Evolutionary conservation across 495 filamentous ascomycete genomes (phyloP), one percentile per base, ranked within the genome.

Genomic region (Hypoxylon subgilvum): DNA sequence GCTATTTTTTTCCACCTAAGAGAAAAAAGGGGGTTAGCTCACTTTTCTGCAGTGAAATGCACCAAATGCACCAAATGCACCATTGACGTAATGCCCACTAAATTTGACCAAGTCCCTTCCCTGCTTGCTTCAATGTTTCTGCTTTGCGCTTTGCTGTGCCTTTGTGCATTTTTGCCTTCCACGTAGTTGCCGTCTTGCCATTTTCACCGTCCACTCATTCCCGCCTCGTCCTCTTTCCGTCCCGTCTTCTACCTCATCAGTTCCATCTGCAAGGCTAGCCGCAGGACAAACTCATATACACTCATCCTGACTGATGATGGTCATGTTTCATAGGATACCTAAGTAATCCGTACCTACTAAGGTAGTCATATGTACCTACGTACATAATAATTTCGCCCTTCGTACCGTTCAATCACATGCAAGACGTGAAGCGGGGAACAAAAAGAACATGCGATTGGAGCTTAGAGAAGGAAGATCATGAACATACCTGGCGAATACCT

Each of bases 41-140:
- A 49, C 48, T 52, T 38, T 30, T 39, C 43, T 54, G 57, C 50
- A 51, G 43, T 49, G 6, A 17, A 50, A 57, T 65, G 58, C n/a
- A n/a, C n/a, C n/a, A n/a, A n/a, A n/a, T n/a, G n/a, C 56, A 57
- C 63, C 45, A 60, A 48, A 57, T 65, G 57, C 56, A 57, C 63
- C 45, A 61, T 67, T 69, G 66, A 69, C 66, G 66, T 69, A 69
- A 69, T 69, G 63, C 46, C 61, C 39, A 28, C 40, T 58, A 58
- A 64, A 52, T 57, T 48, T 52, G 34, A 52, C 47, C 48, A 27
- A 39, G 42, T 45, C 41, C 25, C 25, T 50, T 55, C 44, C 51
- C 30, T 52, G 47, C 48, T 58, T 57, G 35, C 53, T 46, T 51
- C 30, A 7, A n/a, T n/a, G n/a, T n/a, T 27, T 3, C 23, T 27